phyloP scores from a whole-genome alignment of 2,329 filamentous ascomycete species.

The Rutstroemia sp. region DNA sequence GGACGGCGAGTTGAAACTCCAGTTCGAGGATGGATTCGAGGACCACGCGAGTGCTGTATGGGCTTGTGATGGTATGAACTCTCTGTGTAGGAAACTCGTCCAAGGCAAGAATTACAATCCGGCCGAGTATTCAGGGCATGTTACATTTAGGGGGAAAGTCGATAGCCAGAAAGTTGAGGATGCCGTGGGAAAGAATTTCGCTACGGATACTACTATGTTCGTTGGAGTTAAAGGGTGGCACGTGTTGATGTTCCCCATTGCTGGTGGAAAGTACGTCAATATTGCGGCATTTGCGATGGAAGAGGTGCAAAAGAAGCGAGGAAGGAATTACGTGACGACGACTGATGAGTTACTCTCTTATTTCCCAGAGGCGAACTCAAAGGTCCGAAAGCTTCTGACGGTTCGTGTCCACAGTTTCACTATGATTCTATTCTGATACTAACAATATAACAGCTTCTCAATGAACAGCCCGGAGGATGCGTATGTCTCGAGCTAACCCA shows the following conservation, averaged over 20 bases:
- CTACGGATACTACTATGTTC: slow-evolving; percentile 11
- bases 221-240: slow-evolving; percentile 9
- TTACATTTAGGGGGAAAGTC: slow-evolving; percentile 4
- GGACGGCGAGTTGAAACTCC: slow-evolving; percentile 4
- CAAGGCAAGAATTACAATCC: slow-evolving; percentile 9
- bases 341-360: slow-evolving; percentile 10
- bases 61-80: slow-evolving; percentile 14
- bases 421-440: background rate
- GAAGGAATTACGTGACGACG: slow-evolving; percentile 8
- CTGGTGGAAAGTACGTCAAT: slow-evolving; percentile 3
- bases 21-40: slow-evolving; percentile 8
- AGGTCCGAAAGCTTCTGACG: slow-evolving; percentile 3
- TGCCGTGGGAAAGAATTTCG: slow-evolving; percentile 9
- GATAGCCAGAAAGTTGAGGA: slow-evolving; percentile 1
- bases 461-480: slow-evolving; percentile 5
- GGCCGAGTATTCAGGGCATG: slow-evolving; percentile 8
- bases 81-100: slow-evolving; percentile 8
- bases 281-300: slow-evolving; percentile 11
- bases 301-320: slow-evolving; percentile 8
- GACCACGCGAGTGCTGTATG: slow-evolving; percentile 7
- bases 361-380: slow-evolving; percentile 8
- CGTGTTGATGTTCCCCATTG: slow-evolving; percentile 10
- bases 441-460: background rate
- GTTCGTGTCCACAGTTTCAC: background rate
- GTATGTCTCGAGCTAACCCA: slow-evolving; percentile 8